Evolutionary conservation across 805 yeast species (phyloP).

Genomic region (Kazachstania africana): DNA sequence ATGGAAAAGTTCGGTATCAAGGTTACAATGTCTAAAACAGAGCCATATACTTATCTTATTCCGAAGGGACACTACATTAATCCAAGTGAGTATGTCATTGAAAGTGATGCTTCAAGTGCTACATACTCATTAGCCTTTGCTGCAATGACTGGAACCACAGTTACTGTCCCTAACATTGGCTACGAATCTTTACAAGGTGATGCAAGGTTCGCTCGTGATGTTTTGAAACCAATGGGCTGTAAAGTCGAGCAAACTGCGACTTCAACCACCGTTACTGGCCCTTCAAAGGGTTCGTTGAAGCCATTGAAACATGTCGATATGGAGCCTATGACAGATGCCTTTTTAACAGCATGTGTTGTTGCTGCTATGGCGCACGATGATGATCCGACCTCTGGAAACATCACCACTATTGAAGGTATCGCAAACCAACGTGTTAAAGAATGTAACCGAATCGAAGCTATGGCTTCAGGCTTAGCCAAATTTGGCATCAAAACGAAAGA

Average conservation of each 20-base stretch:
- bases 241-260: conserved; percentile 68
- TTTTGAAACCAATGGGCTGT: conserved; percentile 92
- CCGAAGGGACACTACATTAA: conserved; percentile 74
- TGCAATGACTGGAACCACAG: conserved; percentile 86
- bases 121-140: conserved; percentile 97
- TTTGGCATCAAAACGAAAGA: conserved; percentile 83
- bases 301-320: conserved; percentile 75
- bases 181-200: conserved; percentile 89
- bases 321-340: conserved; percentile 99
- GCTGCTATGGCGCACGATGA: conserved; percentile 77
- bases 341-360: conserved; percentile 89
- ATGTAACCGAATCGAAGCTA: conserved; percentile 91
- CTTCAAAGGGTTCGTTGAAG: conserved; percentile 53
- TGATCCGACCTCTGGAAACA: conserved; percentile 27
- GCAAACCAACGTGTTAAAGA: conserved; percentile 98
- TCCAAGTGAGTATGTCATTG: conserved; percentile 79
- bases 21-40: conserved; percentile 58
- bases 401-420: conserved; percentile 83
- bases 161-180: conserved; percentile 92
- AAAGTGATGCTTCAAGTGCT: conserved; percentile 95
- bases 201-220: conserved; percentile 91
- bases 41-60: conserved; percentile 77
- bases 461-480: conserved; percentile 78
- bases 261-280: conserved; percentile 89
- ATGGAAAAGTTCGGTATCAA: conserved; percentile 81